Conservation (phyloP, 2,329 filamentous ascomycete genomes). For the Fusarium coicis region DNA sequence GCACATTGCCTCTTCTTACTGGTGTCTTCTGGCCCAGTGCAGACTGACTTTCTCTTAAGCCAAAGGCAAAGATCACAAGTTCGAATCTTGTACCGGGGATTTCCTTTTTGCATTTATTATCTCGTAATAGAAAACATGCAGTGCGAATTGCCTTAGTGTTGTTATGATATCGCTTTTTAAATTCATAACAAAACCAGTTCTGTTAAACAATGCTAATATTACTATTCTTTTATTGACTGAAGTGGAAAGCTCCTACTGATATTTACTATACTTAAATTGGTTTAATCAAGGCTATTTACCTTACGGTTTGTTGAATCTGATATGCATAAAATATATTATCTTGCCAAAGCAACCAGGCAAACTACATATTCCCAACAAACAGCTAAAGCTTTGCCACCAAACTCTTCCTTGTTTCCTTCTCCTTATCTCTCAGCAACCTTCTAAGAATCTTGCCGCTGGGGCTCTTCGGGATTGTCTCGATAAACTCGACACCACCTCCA, state of each 20-base stretch:
- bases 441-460: background rate
- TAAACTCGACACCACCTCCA: background rate
- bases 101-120: background rate
- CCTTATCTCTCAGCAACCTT: background rate
- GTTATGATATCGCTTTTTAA: no score
- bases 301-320: no score
- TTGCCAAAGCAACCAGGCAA: background rate
- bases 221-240: background rate
- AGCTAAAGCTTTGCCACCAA: background rate
- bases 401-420: background rate
- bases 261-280: fast-evolving
- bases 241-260: fast-evolving
- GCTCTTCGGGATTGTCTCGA: background rate
- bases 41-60: no score
- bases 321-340: fast-evolving
- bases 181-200: no score
- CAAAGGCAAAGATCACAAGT: background rate
- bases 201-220: no score
- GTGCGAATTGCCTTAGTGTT: no score
- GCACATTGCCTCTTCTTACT: background rate
- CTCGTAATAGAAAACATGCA: no score
- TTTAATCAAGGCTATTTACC: fast-evolving
- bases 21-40: fast-evolving
- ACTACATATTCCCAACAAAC: background rate
- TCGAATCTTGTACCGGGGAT: background rate